Conservation (phyloP, 2,329 filamentous ascomycete species). For the Didymosphaeria variabile region DNA sequence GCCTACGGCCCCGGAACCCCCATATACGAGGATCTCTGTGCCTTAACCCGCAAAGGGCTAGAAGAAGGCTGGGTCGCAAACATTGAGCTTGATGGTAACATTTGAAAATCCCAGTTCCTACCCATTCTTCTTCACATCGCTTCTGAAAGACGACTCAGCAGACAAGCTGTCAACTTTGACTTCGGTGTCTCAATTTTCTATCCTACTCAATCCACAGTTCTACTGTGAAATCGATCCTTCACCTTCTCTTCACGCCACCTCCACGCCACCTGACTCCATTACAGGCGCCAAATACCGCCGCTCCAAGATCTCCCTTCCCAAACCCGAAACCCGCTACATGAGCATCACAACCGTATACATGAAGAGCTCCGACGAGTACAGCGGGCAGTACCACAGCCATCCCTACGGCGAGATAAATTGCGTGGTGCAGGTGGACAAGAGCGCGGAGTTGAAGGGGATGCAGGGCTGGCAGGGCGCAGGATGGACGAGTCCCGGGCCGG, state of each 20-base stretch:
- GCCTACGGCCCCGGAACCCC: slow-evolving; percentile 49
- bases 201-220: no score
- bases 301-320: slow-evolving; percentile 58
- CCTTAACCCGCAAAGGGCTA: slow-evolving; percentile 43
- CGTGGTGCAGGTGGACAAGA: slow-evolving; percentile 60
- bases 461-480: slow-evolving; percentile 65
- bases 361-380: slow-evolving; percentile 59
- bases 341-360: slow-evolving; percentile 68
- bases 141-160: no score
- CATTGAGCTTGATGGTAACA: slow-evolving; percentile 36
- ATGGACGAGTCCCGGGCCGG: slow-evolving; percentile 64
- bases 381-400: slow-evolving; percentile 63
- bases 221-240: no score
- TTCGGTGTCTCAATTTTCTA: no score
- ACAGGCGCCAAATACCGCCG: slow-evolving; percentile 37
- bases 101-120: neutral
- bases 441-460: slow-evolving; percentile 64
- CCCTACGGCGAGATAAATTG: slow-evolving; percentile 67
- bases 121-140: no score
- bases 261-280: neutral
- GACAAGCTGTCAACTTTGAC: no score
- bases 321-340: slow-evolving; percentile 59
- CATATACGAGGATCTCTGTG: slow-evolving; percentile 49
- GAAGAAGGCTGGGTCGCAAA: slow-evolving; percentile 51
- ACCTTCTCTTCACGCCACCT: neutral